phyloP scores from a whole-genome alignment of 805 yeast genomes.

The Pichia membranifaciens region DNA sequence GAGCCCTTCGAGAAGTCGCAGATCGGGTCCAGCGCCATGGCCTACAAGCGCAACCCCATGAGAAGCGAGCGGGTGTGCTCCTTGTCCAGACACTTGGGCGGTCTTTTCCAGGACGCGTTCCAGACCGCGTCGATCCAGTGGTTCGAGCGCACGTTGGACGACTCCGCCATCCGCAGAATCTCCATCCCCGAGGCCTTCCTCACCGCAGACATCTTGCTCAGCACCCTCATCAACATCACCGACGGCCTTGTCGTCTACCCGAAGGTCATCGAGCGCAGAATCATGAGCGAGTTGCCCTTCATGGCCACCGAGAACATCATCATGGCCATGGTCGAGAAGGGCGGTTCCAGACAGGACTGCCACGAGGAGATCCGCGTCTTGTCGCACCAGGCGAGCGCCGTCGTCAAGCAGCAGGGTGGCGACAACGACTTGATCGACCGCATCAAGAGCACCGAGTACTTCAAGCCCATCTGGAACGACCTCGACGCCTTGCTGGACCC shows the following conservation, averaged over 20 bases:
- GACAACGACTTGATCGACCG: conserved; percentile 95
- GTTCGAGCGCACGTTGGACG: conserved; percentile 98
- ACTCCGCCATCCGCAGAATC: conserved; percentile 95
- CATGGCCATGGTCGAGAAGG: conserved; percentile 99
- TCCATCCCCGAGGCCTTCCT: conserved; percentile 94
- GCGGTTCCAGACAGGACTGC: conserved; percentile 96
- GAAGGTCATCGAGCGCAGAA: conserved; percentile 96
- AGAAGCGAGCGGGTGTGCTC: conserved; percentile 98
- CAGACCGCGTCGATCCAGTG: conserved; percentile 98
- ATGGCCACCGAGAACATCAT: conserved; percentile 99
- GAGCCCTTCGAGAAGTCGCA: conserved; percentile 99
- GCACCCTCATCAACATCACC: conserved; percentile 86
- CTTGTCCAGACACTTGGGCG: conserved; percentile 91
- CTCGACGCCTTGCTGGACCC: conserved; percentile 83
- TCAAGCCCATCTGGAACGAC: conserved; percentile 82
- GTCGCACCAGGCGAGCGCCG: conserved; percentile 95
- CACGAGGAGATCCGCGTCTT: conserved; percentile 96
- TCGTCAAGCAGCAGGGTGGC: conserved; percentile 97
- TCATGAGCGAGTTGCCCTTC: conserved; percentile 90
- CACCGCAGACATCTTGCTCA: conserved; percentile 87
- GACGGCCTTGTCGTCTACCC: conserved; percentile 97
- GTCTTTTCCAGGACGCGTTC: conserved; percentile 85
- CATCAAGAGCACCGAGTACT: conserved; percentile 68
- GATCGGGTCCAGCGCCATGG: conserved; percentile 98
- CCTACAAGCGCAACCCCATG: conserved; percentile 99